These are phyloP conservation scores for Coriaria nepalensis DNA, from an alignment of 306 rosid genomes.

Conservation along the genomic window DNA sequence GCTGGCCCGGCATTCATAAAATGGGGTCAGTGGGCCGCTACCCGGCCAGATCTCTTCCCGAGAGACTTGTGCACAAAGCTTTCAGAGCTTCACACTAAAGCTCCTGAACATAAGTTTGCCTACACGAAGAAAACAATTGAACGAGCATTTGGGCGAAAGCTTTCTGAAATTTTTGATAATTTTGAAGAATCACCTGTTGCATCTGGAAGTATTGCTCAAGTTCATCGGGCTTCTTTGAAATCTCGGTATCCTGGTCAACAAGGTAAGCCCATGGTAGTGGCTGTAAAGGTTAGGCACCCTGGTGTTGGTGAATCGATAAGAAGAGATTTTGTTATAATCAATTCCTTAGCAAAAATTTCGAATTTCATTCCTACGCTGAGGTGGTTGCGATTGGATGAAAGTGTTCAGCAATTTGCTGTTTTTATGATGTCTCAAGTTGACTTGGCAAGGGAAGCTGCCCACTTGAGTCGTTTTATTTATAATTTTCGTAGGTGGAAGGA, in stretches of 20 bases:
- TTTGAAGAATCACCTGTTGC: slow-evolving; percentile 95
- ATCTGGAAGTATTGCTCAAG: slow-evolving; percentile 98
- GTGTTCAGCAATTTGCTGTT: slow-evolving; percentile 98
- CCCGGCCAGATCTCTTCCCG: slow-evolving; percentile 96
- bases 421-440: slow-evolving; percentile 99
- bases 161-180: slow-evolving; percentile 78
- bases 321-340: slow-evolving; percentile 84
- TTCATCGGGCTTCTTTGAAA: slow-evolving; percentile 81
- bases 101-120: slow-evolving; percentile 93
- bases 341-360: slow-evolving; percentile 59
- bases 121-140: slow-evolving; percentile 83
- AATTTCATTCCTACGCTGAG: slow-evolving; percentile 64
- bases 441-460: slow-evolving; percentile 99
- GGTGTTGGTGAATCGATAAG: slow-evolving; percentile 96
- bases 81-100: slow-evolving; percentile 80
- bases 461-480: slow-evolving; percentile 86
- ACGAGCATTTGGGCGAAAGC: slow-evolving; percentile 75
- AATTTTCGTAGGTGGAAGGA: slow-evolving; percentile 92
- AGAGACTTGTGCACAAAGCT: slow-evolving; percentile 77
- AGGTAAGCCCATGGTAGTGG: slow-evolving; percentile 61
- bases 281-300: slow-evolving; percentile 96
- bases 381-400: slow-evolving; percentile 97
- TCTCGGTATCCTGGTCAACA: slow-evolving; percentile 83
- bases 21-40: slow-evolving; percentile 99
- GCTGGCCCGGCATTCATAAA: slow-evolving; percentile 97